Conservation (phyloP, 805 yeast species). For the Danielia oregonensis region DNA sequence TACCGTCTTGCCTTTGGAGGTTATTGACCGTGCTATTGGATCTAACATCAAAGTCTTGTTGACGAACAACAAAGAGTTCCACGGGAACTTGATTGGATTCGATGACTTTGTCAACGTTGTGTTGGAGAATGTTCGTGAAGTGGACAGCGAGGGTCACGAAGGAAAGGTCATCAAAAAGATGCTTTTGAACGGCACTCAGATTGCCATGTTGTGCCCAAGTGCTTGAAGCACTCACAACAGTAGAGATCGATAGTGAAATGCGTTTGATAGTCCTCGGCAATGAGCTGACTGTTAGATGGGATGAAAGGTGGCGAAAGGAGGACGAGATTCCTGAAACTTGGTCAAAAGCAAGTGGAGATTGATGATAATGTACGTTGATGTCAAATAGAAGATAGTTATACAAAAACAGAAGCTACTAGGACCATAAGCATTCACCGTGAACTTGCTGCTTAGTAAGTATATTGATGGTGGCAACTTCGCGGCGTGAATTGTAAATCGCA, state of each 20-base stretch:
- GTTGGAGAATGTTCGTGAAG: slow-evolving; percentile 72
- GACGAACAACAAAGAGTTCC: slow-evolving; percentile 64
- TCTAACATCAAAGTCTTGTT: slow-evolving; percentile 71
- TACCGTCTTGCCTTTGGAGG: slow-evolving; percentile 66
- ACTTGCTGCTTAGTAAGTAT: too few relatives aligned
- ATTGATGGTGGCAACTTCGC: too few relatives aligned
- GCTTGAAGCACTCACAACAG: too few relatives aligned
- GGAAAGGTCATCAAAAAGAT: slow-evolving; percentile 51
- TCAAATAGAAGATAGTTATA: too few relatives aligned
- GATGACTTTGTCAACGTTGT: slow-evolving; percentile 95
- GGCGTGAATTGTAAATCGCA: too few relatives aligned
- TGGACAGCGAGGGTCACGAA: slow-evolving; percentile 40
- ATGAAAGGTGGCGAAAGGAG: background rate
- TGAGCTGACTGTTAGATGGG: background rate
- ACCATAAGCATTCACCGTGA: too few relatives aligned
- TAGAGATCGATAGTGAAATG: background rate
- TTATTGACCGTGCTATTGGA: slow-evolving; percentile 85
- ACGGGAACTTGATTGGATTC: slow-evolving; percentile 87
- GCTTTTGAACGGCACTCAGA: slow-evolving; percentile 67
- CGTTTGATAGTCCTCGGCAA: background rate
- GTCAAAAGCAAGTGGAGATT: too few relatives aligned
- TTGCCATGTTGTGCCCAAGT: slow-evolving; percentile 52
- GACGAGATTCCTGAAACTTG: too few relatives aligned
- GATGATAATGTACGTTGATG: too few relatives aligned
- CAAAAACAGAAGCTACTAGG: too few relatives aligned